Percentiles rank a stretch among this genome's conserved stretches.
Conservation (phyloP, 2,329 filamentous ascomycete genomes). For the Stagonosporopsis tanaceti region DNA sequence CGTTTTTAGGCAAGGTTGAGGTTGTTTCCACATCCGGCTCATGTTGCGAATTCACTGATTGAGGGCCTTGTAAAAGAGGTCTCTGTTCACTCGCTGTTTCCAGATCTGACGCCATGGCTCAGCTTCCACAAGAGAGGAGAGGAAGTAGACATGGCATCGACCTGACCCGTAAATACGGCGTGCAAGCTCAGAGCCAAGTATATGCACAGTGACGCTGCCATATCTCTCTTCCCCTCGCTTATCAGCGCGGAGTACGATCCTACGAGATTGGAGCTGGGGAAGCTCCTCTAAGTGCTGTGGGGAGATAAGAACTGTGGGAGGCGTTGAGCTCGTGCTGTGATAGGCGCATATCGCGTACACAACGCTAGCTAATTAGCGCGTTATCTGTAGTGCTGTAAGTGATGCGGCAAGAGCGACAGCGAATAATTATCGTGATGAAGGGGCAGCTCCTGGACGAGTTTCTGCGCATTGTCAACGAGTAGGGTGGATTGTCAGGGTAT, state of each 20-base stretch:
- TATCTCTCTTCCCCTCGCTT: slow-evolving; percentile 7
- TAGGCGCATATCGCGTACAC: slow-evolving; percentile 9
- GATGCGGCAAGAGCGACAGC: background rate
- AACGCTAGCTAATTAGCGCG: slow-evolving; percentile 21
- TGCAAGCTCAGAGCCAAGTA: background rate
- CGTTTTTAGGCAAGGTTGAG: slow-evolving; percentile 58
- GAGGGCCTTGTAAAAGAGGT: slow-evolving; percentile 42
- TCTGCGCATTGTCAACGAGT: background rate
- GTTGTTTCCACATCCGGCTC: slow-evolving; percentile 53
- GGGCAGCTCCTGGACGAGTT: background rate
- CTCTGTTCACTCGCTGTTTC: slow-evolving; percentile 46
- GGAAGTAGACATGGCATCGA: background rate
- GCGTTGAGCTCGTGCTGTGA: slow-evolving; percentile 6
- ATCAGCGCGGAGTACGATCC: slow-evolving; percentile 8
- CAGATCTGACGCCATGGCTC: slow-evolving; percentile 32
- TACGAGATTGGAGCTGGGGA: slow-evolving; percentile 12
- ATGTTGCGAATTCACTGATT: slow-evolving; percentile 46
- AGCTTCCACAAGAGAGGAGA: background rate
- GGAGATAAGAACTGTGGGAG: slow-evolving; percentile 29
- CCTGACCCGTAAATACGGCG: background rate
- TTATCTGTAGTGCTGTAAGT: slow-evolving; percentile 1
- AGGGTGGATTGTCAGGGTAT: background rate
- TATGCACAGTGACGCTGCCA: slow-evolving; percentile 12
- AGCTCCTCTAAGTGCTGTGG: slow-evolving; percentile 16
- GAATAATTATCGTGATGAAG: background rate